Evolutionary conservation across 768 basidiomycete species (phyloP).

Genomic region (Pisolithus tinctorius): DNA sequence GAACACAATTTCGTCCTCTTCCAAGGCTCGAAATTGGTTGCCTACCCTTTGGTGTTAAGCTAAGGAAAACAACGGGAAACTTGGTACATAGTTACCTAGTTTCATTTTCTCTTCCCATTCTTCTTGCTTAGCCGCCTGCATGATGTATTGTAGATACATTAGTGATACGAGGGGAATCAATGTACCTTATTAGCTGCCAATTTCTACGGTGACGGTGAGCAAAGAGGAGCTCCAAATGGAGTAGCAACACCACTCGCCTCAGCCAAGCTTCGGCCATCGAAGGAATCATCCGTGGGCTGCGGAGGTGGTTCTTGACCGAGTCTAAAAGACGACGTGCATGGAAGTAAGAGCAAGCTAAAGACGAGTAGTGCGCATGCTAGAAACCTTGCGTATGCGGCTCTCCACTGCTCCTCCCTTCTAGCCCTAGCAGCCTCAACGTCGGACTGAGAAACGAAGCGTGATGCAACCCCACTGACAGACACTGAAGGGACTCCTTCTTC

Average conservation of each 20-base stretch:
- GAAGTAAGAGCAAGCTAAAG: not conserved
- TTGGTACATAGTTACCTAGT: slow-evolving; percentile 35
- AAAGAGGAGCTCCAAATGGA: slow-evolving; percentile 1
- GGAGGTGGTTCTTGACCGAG: slow-evolving; percentile 82
- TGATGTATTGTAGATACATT: slow-evolving; percentile 5
- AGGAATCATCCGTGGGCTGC: slow-evolving; percentile 66
- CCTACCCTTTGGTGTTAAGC: slow-evolving; percentile 35
- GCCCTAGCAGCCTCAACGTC: slow-evolving; percentile 71
- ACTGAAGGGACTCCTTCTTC: slow-evolving; percentile 69
- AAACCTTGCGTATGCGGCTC: slow-evolving; percentile 80
- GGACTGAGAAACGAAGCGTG: slow-evolving; percentile 75
- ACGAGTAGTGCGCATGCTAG: slow-evolving; percentile 2
- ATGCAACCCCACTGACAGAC: slow-evolving; percentile 65
- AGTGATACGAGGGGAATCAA: slow-evolving; percentile 5
- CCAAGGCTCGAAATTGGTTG: slow-evolving; percentile 83
- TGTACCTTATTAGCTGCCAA: slow-evolving; percentile 80
- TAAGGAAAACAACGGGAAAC: not conserved
- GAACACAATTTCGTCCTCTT: slow-evolving; percentile 88
- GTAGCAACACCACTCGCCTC: slow-evolving; percentile 52
- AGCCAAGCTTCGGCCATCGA: slow-evolving; percentile 81
- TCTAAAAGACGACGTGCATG: slow-evolving; percentile 29
- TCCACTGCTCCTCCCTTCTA: slow-evolving; percentile 80
- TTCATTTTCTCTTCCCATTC: slow-evolving; percentile 92
- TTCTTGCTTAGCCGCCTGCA: slow-evolving; percentile 80
- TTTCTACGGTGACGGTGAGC: slow-evolving; percentile 47